These are phyloP conservation scores for Camelina neglecta DNA, from an alignment of 345 rosid species.

Conservation along the genomic window DNA sequence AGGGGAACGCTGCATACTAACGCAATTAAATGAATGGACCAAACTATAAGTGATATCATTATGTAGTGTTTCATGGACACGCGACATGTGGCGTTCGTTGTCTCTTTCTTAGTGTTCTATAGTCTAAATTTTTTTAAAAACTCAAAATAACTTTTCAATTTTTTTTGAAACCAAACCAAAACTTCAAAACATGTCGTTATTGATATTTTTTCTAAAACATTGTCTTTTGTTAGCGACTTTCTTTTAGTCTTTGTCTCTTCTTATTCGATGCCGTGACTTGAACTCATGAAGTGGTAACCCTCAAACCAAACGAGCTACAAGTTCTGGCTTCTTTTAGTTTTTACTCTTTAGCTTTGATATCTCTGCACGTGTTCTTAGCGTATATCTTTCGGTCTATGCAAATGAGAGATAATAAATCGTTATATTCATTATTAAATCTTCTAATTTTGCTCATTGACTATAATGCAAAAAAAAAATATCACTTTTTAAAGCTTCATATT, in stretches of 20 bases:
- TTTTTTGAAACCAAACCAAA: not conserved
- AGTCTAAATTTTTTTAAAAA: not conserved
- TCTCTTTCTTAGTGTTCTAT: not conserved
- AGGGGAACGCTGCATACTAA: slow-evolving; percentile 13
- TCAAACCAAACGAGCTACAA: too few relatives aligned
- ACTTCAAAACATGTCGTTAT: slow-evolving; percentile 2
- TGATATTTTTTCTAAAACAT: not conserved
- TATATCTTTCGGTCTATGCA: not conserved
- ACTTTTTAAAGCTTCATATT: not conserved
- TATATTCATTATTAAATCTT: not conserved
- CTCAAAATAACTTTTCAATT: not conserved
- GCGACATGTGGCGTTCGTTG: slow-evolving; percentile 34
- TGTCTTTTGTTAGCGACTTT: not conserved
- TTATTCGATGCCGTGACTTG: too few relatives aligned
- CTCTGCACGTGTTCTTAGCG: not conserved
- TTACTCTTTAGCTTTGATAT: not conserved
- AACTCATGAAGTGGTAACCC: too few relatives aligned
- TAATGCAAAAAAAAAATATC: not conserved
- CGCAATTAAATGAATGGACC: slow-evolving; percentile 35
- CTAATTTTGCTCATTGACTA: slow-evolving; percentile 8
- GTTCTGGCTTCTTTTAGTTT: too few relatives aligned
- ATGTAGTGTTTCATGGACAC: slow-evolving; percentile 1
- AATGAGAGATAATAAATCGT: not conserved
- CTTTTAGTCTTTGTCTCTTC: not conserved
- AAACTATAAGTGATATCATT: slow-evolving; percentile 33